A percentile compares a stretch with the other conserved stretches of the same genome.
phyloP scores from a whole-genome alignment of 805 yeast species.

The Starmera amethionina region DNA sequence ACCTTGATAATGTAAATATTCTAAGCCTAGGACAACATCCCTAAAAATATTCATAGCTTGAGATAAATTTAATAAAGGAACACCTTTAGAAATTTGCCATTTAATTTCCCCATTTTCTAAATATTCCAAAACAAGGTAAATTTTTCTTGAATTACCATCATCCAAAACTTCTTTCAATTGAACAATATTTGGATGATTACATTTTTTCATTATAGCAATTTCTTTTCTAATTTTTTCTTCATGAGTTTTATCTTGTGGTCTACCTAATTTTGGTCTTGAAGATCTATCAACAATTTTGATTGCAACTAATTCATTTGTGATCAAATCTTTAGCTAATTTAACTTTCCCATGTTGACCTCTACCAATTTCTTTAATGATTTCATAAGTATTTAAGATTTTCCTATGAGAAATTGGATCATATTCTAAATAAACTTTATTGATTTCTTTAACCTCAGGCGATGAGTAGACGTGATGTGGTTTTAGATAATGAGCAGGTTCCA shows the following conservation, averaged over 20 bases:
- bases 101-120: constrained; percentile 83
- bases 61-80: constrained; percentile 58
- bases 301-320: constrained; percentile 66
- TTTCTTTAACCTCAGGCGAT: constrained; percentile 59
- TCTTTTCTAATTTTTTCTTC: constrained; percentile 77
- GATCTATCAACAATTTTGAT: constrained; percentile 84
- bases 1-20: constrained; percentile 83
- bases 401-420: constrained; percentile 82
- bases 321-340: constrained; percentile 72
- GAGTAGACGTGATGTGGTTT: constrained; percentile 19
- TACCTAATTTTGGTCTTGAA: constrained; percentile 43
- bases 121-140: constrained; percentile 83
- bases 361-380: constrained; percentile 79
- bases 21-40: constrained; percentile 81
- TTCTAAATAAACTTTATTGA: constrained; percentile 67
- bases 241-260: constrained; percentile 37
- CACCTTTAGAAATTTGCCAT: constrained; percentile 56
- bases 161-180: constrained; percentile 79
- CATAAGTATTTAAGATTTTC: constrained; percentile 81
- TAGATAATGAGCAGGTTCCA: constrained; percentile 11
- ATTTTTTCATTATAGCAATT: constrained; percentile 87
- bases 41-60: constrained; percentile 66
- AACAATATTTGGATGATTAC: constrained; percentile 90
- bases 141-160: constrained; percentile 73
- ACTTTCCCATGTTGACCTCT: constrained; percentile 99